Percentiles rank a stretch among this genome's conserved stretches.
Conservation (phyloP, 2,329 filamentous ascomycete species). For the Alternaria ethzedia region DNA sequence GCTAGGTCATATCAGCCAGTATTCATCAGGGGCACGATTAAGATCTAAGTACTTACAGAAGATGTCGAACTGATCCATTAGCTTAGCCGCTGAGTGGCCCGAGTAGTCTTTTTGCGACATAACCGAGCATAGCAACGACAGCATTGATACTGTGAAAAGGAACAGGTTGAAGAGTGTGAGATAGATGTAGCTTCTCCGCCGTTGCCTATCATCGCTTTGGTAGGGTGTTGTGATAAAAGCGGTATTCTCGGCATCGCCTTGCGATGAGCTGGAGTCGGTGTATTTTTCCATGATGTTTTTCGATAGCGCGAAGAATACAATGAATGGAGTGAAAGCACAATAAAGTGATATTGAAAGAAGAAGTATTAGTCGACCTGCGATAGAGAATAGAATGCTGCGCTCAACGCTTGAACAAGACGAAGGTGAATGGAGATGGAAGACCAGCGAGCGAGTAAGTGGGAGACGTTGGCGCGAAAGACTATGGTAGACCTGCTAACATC, state of each 20-base stretch:
- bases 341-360: neutral
- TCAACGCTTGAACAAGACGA: constrained; percentile 14
- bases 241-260: constrained; percentile 36
- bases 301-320: neutral
- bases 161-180: constrained; percentile 44
- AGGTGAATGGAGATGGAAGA: constrained; percentile 3
- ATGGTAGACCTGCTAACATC: neutral
- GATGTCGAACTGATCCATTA: constrained; percentile 42
- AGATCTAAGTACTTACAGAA: constrained; percentile 26
- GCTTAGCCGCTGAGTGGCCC: constrained; percentile 30
- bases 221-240: constrained; percentile 36
- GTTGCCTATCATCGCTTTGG: constrained; percentile 26
- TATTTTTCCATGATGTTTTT: constrained; percentile 38
- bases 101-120: constrained; percentile 38
- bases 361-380: constrained; percentile 29
- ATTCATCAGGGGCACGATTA: too few species aligned
- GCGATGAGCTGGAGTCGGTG: constrained; percentile 17
- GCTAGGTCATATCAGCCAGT: constrained; percentile 18
- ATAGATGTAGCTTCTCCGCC: constrained; percentile 33
- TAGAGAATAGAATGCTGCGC: constrained; percentile 10
- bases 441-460: neutral
- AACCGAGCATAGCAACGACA: constrained; percentile 39
- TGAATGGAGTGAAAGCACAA: too few species aligned
- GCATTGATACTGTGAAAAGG: constrained; percentile 39
- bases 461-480: neutral